These are phyloP conservation scores for Paramecium octaurelia DNA, from an alignment of 73 alveolate genomes.

Conservation along the genomic window DNA sequence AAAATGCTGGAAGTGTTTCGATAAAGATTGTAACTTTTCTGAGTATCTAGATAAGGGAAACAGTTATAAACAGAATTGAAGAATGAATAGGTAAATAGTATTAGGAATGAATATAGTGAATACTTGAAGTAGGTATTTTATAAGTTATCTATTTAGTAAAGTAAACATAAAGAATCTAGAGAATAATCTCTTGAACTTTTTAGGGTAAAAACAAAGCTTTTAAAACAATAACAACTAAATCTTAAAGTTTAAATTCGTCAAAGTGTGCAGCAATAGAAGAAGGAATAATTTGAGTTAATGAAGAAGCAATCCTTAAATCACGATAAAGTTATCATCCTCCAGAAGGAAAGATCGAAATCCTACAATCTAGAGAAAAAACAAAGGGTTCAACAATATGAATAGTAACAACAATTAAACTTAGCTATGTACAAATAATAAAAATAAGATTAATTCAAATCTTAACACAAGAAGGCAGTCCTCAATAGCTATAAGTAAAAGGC, in stretches of 20 bases:
- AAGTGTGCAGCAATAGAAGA: not conserved
- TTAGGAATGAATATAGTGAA: not conserved
- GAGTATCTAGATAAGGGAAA: not conserved
- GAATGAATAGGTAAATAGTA: not conserved
- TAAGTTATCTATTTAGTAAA: not conserved
- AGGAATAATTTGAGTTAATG: not conserved
- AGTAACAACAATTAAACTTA: not conserved
- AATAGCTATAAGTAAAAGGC: slow-evolving; percentile 10
- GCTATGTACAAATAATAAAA: not conserved
- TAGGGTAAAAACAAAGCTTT: not conserved
- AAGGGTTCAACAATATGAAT: not conserved
- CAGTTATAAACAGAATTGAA: not conserved
- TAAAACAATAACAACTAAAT: not conserved
- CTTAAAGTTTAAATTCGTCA: not conserved
- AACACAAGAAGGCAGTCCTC: not conserved
- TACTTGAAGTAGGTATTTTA: not conserved
- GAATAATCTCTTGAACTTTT: not conserved
- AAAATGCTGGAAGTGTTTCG: not conserved
- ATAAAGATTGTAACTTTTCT: not conserved
- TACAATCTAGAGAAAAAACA: not conserved
- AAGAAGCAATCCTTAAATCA: not conserved
- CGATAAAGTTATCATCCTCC: not conserved
- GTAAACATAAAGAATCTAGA: slow-evolving; percentile 2
- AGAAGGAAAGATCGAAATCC: not conserved
- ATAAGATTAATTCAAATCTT: not conserved